A percentile compares a stretch with the other conserved stretches of the same genome.
phyloP scores from a whole-genome alignment of 2,329 filamentous ascomycete genomes.

The Apiospora koreana region DNA sequence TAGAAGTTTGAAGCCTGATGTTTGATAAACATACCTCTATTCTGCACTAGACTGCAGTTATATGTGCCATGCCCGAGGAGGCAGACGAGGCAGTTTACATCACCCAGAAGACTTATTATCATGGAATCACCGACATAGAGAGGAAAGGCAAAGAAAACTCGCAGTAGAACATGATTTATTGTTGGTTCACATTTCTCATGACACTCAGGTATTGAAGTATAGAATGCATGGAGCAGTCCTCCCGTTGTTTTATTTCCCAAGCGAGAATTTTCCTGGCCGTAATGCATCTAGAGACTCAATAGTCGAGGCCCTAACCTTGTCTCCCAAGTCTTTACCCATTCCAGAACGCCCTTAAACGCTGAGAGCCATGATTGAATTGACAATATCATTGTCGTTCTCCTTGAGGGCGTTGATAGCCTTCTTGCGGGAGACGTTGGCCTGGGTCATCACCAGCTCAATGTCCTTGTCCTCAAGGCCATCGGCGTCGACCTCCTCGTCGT shows the following conservation, averaged over 20 bases:
- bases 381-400: constrained; percentile 99
- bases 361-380: constrained; percentile 99
- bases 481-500: constrained; percentile 94
- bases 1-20: neutral
- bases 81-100: neutral
- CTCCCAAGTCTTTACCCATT: neutral
- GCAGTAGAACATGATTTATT: neutral
- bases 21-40: neutral
- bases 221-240: constrained; percentile 22
- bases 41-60: neutral
- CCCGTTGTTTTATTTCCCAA: constrained; percentile 15
- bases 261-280: constrained; percentile 23
- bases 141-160: constrained; percentile 13
- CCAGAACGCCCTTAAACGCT: constrained; percentile 61
- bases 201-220: constrained; percentile 24
- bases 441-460: constrained; percentile 98
- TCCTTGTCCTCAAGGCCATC: constrained; percentile 97
- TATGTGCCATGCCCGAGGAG: neutral
- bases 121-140: neutral
- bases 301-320: constrained; percentile 10
- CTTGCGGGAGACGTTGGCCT: constrained; percentile 94
- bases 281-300: constrained; percentile 21
- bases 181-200: constrained; percentile 1
- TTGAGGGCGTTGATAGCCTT: constrained; percentile 98
- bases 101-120: neutral